These are phyloP conservation scores for Clausena lansium DNA, from an alignment of 345 rosid genomes.

Conservation along the genomic window DNA sequence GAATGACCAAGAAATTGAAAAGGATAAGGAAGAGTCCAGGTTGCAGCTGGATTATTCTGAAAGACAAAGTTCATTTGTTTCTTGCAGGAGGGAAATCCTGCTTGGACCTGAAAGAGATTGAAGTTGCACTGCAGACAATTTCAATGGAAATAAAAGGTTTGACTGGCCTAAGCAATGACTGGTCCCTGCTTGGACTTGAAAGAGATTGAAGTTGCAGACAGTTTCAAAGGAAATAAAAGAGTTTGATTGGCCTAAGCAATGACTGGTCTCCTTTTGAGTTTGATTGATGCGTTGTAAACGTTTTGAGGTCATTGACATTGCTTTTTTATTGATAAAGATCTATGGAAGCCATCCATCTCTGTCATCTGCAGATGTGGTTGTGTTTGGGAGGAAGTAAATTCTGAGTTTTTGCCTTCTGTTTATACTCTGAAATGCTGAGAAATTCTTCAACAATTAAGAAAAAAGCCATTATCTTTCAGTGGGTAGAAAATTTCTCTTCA, in stretches of 20 bases:
- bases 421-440: background rate
- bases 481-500: background rate
- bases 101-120: constrained; percentile 34
- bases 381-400: background rate
- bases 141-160: constrained; percentile 31
- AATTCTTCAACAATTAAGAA: background rate
- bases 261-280: background rate
- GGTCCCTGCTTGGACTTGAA: constrained; percentile 31
- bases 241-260: background rate
- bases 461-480: background rate
- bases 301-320: constrained; percentile 7
- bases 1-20: constrained; percentile 43
- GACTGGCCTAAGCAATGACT: background rate
- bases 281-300: background rate
- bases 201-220: constrained; percentile 31
- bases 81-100: constrained; percentile 54
- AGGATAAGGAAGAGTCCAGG: constrained; percentile 75
- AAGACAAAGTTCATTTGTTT: constrained; percentile 45
- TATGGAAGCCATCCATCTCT: background rate
- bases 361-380: background rate
- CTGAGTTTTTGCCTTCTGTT: background rate
- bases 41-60: constrained; percentile 62
- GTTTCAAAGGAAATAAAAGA: constrained; percentile 35
- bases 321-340: background rate
- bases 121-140: constrained; percentile 33